Base-by-base conservation (phyloP, 2,329 filamentous ascomycete genomes). In the Alternaria ventricosa region DNA sequence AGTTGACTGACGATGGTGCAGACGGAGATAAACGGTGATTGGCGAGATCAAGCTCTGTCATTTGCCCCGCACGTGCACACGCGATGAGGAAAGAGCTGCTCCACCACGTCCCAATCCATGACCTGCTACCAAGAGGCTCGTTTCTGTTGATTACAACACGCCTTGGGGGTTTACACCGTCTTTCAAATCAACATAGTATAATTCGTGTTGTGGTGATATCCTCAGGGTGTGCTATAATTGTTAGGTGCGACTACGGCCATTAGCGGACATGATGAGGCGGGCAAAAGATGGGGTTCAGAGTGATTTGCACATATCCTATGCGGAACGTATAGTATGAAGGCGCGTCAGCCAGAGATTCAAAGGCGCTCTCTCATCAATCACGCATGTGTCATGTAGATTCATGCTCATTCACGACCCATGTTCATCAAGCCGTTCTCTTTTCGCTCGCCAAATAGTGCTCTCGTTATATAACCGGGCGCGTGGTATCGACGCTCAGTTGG, bases 31-130 rank as follows among this genome's bases (percentile, higher is more conserved):
- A 41, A 33, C 27, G 59, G 23, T 59, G 64, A 64, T 65, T 61
- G 45, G 60, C 27, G 54, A 57, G 23, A 56, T 46, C 61, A 61
- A 56, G 58, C 45, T 61, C 53, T 61, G 55, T 49, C 46, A 54
- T 45, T 61, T 66, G 68, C 67, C 70, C 67, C 68, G 70, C 72
- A 75, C 70, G 69, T 70, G 71, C 71, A 60, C 63, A 65, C 71
- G 71, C 70, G 70, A 65, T 47, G 22, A 46, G 54, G 49, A 55
- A 49, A 45, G 46, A 54, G 22, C 57, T 5, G 23, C 47, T 30
- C 47, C 47, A 51, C 28, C 20, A 36, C 28, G 7, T 36, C 33
- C 13, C 15, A 36, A 9, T 36, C 33, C 13, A 36, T 13, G 13
- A n/a, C 15, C 33, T 36, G n/a, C n/a, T n/a, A 36, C 13, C 13